phyloP scores from a whole-genome alignment of 192 early-diverging fungal species.

The Allomyces macrogynus region DNA sequence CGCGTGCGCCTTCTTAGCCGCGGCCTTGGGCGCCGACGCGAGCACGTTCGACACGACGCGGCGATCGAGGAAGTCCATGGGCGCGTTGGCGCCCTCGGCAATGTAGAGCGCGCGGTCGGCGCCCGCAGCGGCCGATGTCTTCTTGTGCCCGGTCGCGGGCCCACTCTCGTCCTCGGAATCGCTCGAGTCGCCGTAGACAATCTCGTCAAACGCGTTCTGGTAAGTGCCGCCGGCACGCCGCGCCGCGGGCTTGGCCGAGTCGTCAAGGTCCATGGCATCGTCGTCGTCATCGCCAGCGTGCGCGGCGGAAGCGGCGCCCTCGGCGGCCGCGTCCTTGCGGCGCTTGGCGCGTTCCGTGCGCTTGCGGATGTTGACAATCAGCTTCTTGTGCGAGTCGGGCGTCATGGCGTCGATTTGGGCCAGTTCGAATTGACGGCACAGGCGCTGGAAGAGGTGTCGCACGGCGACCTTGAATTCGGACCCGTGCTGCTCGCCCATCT shows the following conservation, averaged over 20 bases:
- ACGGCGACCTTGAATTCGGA: slow-evolving; percentile 77
- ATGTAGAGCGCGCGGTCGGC: slow-evolving; percentile 9
- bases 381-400: slow-evolving; percentile 70
- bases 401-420: slow-evolving; percentile 59
- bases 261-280: slow-evolving; percentile 20
- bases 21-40: background rate
- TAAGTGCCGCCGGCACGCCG: background rate
- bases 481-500: slow-evolving; percentile 69
- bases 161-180: slow-evolving; percentile 37
- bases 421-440: slow-evolving; percentile 58
- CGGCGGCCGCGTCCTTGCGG: slow-evolving; percentile 22
- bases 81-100: slow-evolving; percentile 19
- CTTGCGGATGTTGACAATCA: slow-evolving; percentile 83
- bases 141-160: slow-evolving; percentile 10
- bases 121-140: background rate
- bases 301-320: slow-evolving; percentile 10
- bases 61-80: slow-evolving; percentile 78
- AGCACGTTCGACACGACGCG: slow-evolving; percentile 42
- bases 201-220: slow-evolving; percentile 2
- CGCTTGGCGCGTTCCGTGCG: slow-evolving; percentile 66
- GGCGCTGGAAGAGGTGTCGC: slow-evolving; percentile 77
- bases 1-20: background rate
- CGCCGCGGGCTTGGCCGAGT: slow-evolving; percentile 13
- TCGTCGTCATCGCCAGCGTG: slow-evolving; percentile 19
- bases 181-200: slow-evolving; percentile 7